A percentile compares a stretch with the other conserved stretches of the same genome.
Conservation (phyloP, 495 filamentous ascomycete species). For the Ramalina peruviana region DNA sequence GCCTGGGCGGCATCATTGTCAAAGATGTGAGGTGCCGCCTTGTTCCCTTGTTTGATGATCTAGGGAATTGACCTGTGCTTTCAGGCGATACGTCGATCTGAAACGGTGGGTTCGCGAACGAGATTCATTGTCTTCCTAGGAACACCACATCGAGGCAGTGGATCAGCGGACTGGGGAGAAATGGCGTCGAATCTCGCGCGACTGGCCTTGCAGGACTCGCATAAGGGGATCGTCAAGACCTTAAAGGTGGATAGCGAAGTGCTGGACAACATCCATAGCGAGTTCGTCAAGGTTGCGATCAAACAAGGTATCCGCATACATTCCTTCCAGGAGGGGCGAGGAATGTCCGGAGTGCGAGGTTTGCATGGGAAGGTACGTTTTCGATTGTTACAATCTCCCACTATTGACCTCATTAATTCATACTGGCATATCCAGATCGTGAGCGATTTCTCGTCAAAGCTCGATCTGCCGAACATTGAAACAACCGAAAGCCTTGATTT, state of each 20-base stretch:
- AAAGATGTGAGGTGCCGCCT: conserved; percentile 23
- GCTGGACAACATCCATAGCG: conserved; percentile 24
- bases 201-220: conserved; percentile 17
- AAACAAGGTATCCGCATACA: conserved; percentile 21
- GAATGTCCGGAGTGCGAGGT: conserved; percentile 26
- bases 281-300: conserved; percentile 18
- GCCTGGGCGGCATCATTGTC: conserved; percentile 31
- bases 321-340: conserved; percentile 28
- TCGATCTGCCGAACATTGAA: conserved; percentile 15
- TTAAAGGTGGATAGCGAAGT: conserved; percentile 25
- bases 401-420: not conserved
- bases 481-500: conserved; percentile 27
- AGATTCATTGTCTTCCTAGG: conserved; percentile 27
- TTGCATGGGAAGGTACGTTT: conserved; percentile 20
- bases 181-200: conserved; percentile 17
- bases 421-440: conserved; percentile 2
- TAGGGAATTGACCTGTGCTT: not conserved
- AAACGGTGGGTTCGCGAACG: conserved; percentile 15
- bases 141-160: conserved; percentile 28
- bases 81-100: conserved; percentile 22
- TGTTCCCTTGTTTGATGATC: not conserved
- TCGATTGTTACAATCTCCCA: not conserved
- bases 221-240: conserved; percentile 18
- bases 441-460: conserved; percentile 8
- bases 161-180: conserved; percentile 19